Evolutionary conservation across 2,329 filamentous ascomycete genomes (phyloP).

Genomic region (Ascomycota sp.): DNA sequence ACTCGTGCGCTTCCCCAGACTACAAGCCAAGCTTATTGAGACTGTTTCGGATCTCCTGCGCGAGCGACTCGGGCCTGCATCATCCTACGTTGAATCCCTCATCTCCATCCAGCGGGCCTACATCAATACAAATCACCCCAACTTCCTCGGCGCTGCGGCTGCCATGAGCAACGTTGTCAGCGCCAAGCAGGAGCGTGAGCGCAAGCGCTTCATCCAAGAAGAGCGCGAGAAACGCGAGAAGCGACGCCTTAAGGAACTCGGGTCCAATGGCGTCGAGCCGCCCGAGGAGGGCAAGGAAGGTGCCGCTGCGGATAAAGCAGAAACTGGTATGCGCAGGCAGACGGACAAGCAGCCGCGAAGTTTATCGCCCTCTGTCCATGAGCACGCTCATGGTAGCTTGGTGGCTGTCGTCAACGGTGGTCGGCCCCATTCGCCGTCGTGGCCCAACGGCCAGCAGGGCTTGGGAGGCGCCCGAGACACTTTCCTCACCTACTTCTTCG

Average conservation of each 20-base stretch:
- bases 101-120: slow-evolving; percentile 96
- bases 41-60: slow-evolving; percentile 90
- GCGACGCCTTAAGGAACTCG: slow-evolving; percentile 64
- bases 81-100: slow-evolving; percentile 81
- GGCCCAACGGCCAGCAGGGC: slow-evolving; percentile 37
- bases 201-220: slow-evolving; percentile 58
- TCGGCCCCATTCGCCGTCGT: slow-evolving; percentile 20
- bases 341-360: slow-evolving; percentile 37
- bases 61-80: slow-evolving; percentile 76
- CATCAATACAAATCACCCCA: slow-evolving; percentile 98
- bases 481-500: slow-evolving; percentile 97
- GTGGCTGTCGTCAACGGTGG: slow-evolving; percentile 46
- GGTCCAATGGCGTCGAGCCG: slow-evolving; percentile 53
- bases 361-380: slow-evolving; percentile 61
- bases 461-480: slow-evolving; percentile 57
- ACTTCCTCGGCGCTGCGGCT: slow-evolving; percentile 88
- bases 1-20: slow-evolving; percentile 70
- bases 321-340: slow-evolving; percentile 23
- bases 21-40: slow-evolving; percentile 94
- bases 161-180: slow-evolving; percentile 95
- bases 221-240: slow-evolving; percentile 75
- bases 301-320: slow-evolving; percentile 25
- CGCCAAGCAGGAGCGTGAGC: slow-evolving; percentile 85
- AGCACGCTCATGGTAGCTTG: slow-evolving; percentile 42
- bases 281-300: slow-evolving; percentile 45